Evolutionary conservation across 768 basidiomycete genomes (phyloP).

Genomic region (Tylopilus cervinicoccineus): DNA sequence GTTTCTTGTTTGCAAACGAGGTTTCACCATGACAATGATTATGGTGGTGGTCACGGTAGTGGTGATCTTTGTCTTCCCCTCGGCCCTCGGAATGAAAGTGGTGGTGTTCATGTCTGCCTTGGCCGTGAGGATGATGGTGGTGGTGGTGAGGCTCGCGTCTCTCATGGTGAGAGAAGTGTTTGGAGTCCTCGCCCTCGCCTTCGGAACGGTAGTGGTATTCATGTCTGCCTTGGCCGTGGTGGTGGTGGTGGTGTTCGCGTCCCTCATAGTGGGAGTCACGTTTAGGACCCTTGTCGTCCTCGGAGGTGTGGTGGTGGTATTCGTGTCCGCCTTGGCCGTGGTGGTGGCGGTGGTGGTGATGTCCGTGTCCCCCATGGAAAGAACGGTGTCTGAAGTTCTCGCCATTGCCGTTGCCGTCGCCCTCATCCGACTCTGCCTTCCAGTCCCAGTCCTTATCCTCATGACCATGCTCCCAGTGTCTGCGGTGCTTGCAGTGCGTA

Average conservation of each 20-base stretch:
- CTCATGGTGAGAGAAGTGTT: no score
- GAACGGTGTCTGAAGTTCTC: not conserved
- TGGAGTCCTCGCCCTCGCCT: no score
- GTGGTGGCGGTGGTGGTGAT: no score
- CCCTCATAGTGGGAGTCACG: no score
- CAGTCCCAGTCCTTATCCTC: not conserved
- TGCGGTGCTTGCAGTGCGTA: not conserved
- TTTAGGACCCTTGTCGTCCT: no score
- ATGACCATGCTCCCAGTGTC: not conserved
- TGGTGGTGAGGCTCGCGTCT: not conserved
- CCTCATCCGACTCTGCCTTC: not conserved
- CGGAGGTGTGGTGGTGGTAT: not conserved
- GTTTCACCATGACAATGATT: not conserved
- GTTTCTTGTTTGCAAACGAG: slow-evolving; percentile 50
- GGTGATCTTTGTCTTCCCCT: no score
- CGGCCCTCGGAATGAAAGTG: not conserved
- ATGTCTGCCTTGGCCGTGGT: not conserved
- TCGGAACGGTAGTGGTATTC: not conserved
- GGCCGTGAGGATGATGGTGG: not conserved
- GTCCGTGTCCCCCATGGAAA: not conserved
- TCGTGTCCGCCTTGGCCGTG: not conserved
- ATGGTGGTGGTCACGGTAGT: not conserved
- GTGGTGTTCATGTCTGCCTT: not conserved
- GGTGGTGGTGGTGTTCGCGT: not conserved
- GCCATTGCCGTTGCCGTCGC: not conserved